Base-by-base conservation (phyloP, 768 basidiomycete genomes). In the Agaricus subrufescens region DNA sequence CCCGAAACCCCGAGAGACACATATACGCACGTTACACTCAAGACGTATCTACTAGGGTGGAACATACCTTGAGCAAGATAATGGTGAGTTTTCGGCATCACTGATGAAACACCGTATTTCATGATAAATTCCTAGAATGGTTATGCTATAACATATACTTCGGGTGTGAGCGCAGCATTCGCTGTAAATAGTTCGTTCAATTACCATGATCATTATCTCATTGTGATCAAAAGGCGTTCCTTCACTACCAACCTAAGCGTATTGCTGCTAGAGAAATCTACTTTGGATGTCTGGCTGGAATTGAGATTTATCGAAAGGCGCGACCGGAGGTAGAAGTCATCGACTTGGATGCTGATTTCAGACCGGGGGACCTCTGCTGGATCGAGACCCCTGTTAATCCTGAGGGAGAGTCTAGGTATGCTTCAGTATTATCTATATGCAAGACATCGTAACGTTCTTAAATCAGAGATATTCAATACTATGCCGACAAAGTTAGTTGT, bases 331-430 rank as follows among this genome's bases (percentile, higher is more conserved):
- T 87, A 3, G 67, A 77, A 37, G 50, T 91, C 48, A 86, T 94
- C 60, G 80, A 78, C 60, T 66, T 94, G 4, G 91, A 94, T 58
- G 89, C 87, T 54, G 82, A 87, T 3, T 91, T 79, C 65, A 71
- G 80, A 64, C 71, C 78, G 40, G 89, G 89, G 46, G 90, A 92
- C 67, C 63, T 94, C 2, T 87, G 86, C 63, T 94, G 93, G 91
- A 70, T 96, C 14, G 94, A 95, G 71, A 92, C 88, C 0, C 94
- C 94, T 2, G 58, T 92, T 58, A 95, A 96, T 65, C 94, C 94
- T 4, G 88, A 82, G 0, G 94, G 94, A 38, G 88, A 87, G 66
- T 83, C 86, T 3, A 83, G 84, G 87, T 83, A 61, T 56, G 71
- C 61, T 15, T 29, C 4, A 19, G 52, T 19, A 45, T 52, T 38